Evolutionary conservation across 2,329 filamentous ascomycete species (phyloP).

Genomic region (Fusarium sublunatum): DNA sequence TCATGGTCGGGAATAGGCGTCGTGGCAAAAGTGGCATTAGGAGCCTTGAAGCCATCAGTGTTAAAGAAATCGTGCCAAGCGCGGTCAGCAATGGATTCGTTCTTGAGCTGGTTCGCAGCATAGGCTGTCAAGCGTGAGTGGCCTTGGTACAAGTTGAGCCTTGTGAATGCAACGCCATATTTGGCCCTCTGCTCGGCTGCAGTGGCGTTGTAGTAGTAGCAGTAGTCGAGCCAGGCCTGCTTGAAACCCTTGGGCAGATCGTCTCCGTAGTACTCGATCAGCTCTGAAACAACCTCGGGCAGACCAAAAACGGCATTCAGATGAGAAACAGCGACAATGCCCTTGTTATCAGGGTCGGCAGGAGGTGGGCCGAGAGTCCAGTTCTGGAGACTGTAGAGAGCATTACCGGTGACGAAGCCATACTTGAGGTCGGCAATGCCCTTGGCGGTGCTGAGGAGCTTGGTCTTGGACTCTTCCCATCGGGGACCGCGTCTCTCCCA

Average conservation of each 20-base stretch:
- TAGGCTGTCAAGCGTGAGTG: slow-evolving; percentile 70
- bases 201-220: slow-evolving; percentile 65
- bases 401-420: slow-evolving; percentile 68
- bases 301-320: slow-evolving; percentile 69
- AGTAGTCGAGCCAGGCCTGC: slow-evolving; percentile 69
- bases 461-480: slow-evolving; percentile 63
- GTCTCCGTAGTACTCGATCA: slow-evolving; percentile 61
- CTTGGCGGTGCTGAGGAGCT: slow-evolving; percentile 60
- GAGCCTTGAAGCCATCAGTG: slow-evolving; percentile 57
- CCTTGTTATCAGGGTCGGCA: slow-evolving; percentile 62
- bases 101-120: slow-evolving; percentile 56
- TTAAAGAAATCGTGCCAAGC: slow-evolving; percentile 67
- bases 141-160: slow-evolving; percentile 62
- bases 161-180: slow-evolving; percentile 64
- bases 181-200: slow-evolving; percentile 62
- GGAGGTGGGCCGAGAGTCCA: slow-evolving; percentile 64
- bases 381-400: slow-evolving; percentile 61
- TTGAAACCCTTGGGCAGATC: slow-evolving; percentile 62
- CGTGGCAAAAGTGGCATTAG: slow-evolving; percentile 51
- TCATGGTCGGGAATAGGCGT: slow-evolving; percentile 56
- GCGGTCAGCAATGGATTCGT: slow-evolving; percentile 59
- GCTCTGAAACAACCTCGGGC: slow-evolving; percentile 66
- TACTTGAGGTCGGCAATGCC: slow-evolving; percentile 67
- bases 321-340: slow-evolving; percentile 64
- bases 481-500: slow-evolving; percentile 67